phyloP scores from a whole-genome alignment of 129 eudicot genomes.

The Helianthus tuberosus region DNA sequence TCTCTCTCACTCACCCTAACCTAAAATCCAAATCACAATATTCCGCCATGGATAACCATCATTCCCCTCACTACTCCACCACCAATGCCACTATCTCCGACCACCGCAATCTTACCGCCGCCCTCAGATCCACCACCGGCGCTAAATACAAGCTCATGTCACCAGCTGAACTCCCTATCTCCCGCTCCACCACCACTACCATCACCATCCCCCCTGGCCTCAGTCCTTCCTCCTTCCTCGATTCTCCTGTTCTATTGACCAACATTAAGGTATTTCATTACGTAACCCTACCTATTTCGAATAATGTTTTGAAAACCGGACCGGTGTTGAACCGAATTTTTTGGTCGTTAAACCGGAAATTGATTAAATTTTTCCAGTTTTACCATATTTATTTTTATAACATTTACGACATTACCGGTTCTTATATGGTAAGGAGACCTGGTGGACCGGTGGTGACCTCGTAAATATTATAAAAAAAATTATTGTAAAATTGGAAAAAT shows the following conservation, averaged over 20 bases:
- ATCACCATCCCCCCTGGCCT: conserved; percentile 84
- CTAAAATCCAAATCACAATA: conserved; percentile 23
- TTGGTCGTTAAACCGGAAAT: too few species aligned
- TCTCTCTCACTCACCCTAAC: conserved; percentile 16
- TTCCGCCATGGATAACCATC: conserved; percentile 52
- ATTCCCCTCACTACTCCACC: conserved; percentile 17
- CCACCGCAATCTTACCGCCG: conserved; percentile 11
- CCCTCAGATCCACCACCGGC: conserved; percentile 33
- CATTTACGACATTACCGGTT: too few species aligned
- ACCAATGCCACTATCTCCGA: conserved; percentile 30
- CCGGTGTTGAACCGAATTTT: conserved; percentile 29
- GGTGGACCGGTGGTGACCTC: too few species aligned
- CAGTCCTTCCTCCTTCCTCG: conserved; percentile 95
- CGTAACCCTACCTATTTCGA: too few species aligned
- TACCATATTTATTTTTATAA: too few species aligned
- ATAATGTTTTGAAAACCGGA: too few species aligned
- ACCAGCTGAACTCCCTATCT: conserved; percentile 96
- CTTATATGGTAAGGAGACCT: too few species aligned
- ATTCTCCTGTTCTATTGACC: conserved; percentile 90
- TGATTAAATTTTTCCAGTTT: too few species aligned
- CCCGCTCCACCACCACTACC: conserved; percentile 61
- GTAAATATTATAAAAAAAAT: too few species aligned
- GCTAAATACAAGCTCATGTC: conserved; percentile 96
- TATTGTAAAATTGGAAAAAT: too few species aligned
- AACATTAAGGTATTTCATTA: conserved; percentile 52